Evolutionary conservation across 139 green algal species (phyloP).

Genomic region (Pedinophyceae sp.): DNA sequence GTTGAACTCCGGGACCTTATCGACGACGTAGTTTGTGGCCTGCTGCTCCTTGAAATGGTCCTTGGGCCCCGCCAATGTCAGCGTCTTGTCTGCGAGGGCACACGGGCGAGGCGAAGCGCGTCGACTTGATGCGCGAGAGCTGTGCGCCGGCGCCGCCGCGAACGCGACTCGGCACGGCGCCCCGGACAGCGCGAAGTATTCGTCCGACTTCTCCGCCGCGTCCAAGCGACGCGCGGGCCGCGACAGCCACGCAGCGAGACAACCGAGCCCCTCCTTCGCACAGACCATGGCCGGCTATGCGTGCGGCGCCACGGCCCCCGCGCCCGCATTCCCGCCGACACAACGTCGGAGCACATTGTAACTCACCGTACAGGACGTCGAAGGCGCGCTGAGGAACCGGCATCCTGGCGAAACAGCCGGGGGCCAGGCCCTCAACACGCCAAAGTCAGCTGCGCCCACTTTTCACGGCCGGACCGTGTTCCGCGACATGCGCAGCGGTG

Average conservation of each 20-base stretch:
- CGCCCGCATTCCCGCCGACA: neutral
- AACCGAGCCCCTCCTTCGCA: too few relatives aligned
- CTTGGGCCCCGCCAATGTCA: conserved; percentile 37
- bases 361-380: neutral
- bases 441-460: too few relatives aligned
- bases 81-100: conserved; percentile 33
- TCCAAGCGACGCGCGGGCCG: neutral
- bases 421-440: too few relatives aligned
- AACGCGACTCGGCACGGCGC: neutral
- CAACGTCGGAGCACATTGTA: neutral
- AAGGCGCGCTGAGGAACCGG: neutral
- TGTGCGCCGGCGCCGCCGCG: too few relatives aligned
- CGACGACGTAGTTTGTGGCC: conserved; percentile 33
- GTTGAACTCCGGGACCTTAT: conserved; percentile 31
- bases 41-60: conserved; percentile 53
- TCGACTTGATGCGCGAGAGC: too few relatives aligned
- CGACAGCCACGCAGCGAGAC: neutral
- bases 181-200: neutral
- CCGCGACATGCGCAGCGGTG: too few relatives aligned
- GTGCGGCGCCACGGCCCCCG: neutral
- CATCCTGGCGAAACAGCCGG: neutral
- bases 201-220: neutral
- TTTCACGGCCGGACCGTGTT: too few relatives aligned
- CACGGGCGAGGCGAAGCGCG: neutral
- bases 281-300: too few relatives aligned